Conservation (phyloP, 2,329 filamentous ascomycete species). For the Aspergillus arachidicola region DNA sequence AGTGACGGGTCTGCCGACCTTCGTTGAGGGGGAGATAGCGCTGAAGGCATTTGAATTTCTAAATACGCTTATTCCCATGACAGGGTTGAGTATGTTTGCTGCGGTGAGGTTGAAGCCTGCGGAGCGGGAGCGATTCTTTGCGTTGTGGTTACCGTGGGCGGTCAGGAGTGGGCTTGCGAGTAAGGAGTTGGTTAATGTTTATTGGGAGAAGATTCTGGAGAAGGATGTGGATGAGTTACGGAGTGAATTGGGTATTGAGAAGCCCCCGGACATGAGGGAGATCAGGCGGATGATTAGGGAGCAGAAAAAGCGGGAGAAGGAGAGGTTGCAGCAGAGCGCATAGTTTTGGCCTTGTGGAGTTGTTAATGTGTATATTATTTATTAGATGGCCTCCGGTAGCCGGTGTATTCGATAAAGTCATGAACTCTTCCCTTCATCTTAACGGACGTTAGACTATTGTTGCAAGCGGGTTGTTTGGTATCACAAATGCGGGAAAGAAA, state of each 20-base stretch:
- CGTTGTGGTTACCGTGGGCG: constrained; percentile 79
- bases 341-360: background rate
- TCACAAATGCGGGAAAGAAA: background rate
- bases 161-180: constrained; percentile 75
- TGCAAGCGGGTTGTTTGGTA: background rate
- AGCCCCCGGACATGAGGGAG: constrained; percentile 80
- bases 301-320: constrained; percentile 67
- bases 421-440: background rate
- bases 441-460: background rate
- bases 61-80: constrained; percentile 94
- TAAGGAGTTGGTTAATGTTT: constrained; percentile 89
- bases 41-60: constrained; percentile 97
- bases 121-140: constrained; percentile 67
- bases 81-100: constrained; percentile 80
- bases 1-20: constrained; percentile 83
- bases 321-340: constrained; percentile 35
- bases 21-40: constrained; percentile 96
- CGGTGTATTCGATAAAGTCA: background rate
- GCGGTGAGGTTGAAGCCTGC: constrained; percentile 64
- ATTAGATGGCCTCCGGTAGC: background rate
- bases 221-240: constrained; percentile 78
- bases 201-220: constrained; percentile 94
- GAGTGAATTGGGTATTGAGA: constrained; percentile 76
- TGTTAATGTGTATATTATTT: constrained; percentile 14
- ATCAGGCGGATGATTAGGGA: constrained; percentile 72